Base-by-base conservation (phyloP, 73 alveolate genomes). In the Breviolum minutum region DNA sequence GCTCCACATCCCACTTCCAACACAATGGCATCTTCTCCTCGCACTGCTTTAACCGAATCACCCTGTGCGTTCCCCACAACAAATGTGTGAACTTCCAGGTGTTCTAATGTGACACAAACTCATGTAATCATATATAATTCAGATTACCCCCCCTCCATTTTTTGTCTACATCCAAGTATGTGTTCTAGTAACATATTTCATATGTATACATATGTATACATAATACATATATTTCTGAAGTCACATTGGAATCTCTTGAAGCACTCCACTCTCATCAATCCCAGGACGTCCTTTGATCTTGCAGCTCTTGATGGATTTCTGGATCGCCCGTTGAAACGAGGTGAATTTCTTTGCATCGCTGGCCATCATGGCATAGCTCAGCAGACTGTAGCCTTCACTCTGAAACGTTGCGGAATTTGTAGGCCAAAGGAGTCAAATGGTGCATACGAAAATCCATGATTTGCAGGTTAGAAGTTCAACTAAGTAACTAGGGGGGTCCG, bases 291-390 rank as follows among this genome's bases (percentile, higher is more conserved):
- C 54, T 40, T 0, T 30, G 26, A 0, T 71, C 81, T 12, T 32
- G 88, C 88, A 83, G 61, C 17, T 26, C 92, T 83, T 74, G 24
- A 83, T n/a, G 7, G 92, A 83, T 61, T 83, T 13, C 64, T 26
- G 94, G 63, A 86, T 61, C 13, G 97, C 85, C 48, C 87, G 84
- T 74, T 61, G 87, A 76, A 90, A 90, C 16, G 97, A 71, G 63
- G 63, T 26, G 63, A 32, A 90, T 87, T 90, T 90, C 97, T 90
- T 90, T 30, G 70, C 87, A 61, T 90, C 97, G 48, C 97, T 90
- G 97, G 97, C 97, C 97, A 90, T 90, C 97, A 90, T 90, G 76
- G 97, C 97, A n/a, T 90, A 90, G 88, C 97, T 90, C 16, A 90
- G 97, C 40, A 90, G 87, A 20, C 32, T 90, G 77, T 90, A 90